Conservation (phyloP, 2,329 filamentous ascomycete species). For the Colletotrichum camelliae region DNA sequence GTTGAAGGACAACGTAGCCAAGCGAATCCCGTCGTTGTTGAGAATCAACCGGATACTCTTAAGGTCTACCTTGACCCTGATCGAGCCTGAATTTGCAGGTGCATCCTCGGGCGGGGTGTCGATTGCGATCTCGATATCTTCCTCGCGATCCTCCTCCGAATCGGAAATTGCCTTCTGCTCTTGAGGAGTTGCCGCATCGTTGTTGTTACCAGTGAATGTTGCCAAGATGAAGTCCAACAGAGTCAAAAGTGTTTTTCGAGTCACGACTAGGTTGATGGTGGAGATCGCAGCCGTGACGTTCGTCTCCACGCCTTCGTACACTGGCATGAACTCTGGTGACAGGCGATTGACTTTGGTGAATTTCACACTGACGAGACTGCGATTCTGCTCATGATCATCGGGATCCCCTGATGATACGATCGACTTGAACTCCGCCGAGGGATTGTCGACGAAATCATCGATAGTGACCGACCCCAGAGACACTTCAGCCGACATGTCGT, state of each 20-base stretch:
- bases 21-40: constrained; percentile 95
- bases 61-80: constrained; percentile 90
- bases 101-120: constrained; percentile 5
- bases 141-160: constrained; percentile 38
- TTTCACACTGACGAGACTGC: constrained; percentile 86
- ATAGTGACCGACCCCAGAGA: constrained; percentile 85
- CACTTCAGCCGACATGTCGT: constrained; percentile 93
- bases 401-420: constrained; percentile 86
- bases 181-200: constrained; percentile 35
- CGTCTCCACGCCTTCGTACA: constrained; percentile 91
- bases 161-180: constrained; percentile 41
- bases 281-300: constrained; percentile 92
- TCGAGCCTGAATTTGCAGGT: constrained; percentile 66
- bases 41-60: constrained; percentile 93
- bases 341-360: constrained; percentile 88
- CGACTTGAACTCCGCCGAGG: constrained; percentile 90
- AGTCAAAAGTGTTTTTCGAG: constrained; percentile 88
- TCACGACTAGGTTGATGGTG: constrained; percentile 95
- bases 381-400: constrained; percentile 76
- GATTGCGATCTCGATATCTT: constrained; percentile 29
- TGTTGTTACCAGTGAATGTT: constrained; percentile 77
- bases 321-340: constrained; percentile 90
- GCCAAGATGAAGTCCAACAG: constrained; percentile 91
- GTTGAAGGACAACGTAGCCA: constrained; percentile 91
- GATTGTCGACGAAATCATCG: constrained; percentile 93